Base-by-base conservation (phyloP, 1,139 yeast species). In the Blastobotrys illinoisensis region DNA sequence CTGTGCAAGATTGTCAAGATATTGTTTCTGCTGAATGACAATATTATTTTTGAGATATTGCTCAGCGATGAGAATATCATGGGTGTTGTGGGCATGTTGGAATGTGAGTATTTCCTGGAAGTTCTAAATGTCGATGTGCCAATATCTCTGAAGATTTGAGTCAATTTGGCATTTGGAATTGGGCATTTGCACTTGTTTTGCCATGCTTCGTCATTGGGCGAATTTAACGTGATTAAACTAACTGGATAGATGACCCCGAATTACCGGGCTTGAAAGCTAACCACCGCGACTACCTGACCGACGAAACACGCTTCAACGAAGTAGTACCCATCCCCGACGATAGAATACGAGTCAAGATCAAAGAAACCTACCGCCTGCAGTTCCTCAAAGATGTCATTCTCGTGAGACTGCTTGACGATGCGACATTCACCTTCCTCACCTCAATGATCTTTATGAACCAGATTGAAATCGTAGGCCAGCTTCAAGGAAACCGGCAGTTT, bases 311-410 rank as follows among this genome's bases (percentile, higher is more conserved):
- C 44, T 86, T 88, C 70, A 85, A 85, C 66, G 85, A 86, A 62
- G 87, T 91, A 3, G 72, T 89, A 18, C 90, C 91, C 1, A 74
- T 85, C 5, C 75, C 79, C 1, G 78, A 80, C 61, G 71, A 70
- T 2, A 72, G 72, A 13, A 75, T 86, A 26, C 74, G 80, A 53
- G 68, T 71, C 24, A 77, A 86, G 50, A 86, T 91, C 60, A 82
- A 83, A 59, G 82, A 82, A 63, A 90, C 95, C 48, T 88, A 85
- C 65, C 78, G 87, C 58, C 74, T 90, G 55, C 91, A 85, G 64
- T 88, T 87, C 66, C 72, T 93, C 54, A 87, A 87, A 67, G 97
- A 93, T 68, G 95, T 88, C 26, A 95, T 87, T 0, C 71, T 91
- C 43, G 93, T 93, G 1, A 75, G 96, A 54, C 74, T 85, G 50